Evolutionary conservation across 495 filamentous ascomycete genomes (phyloP).

Genomic region (Darksidea phi): DNA sequence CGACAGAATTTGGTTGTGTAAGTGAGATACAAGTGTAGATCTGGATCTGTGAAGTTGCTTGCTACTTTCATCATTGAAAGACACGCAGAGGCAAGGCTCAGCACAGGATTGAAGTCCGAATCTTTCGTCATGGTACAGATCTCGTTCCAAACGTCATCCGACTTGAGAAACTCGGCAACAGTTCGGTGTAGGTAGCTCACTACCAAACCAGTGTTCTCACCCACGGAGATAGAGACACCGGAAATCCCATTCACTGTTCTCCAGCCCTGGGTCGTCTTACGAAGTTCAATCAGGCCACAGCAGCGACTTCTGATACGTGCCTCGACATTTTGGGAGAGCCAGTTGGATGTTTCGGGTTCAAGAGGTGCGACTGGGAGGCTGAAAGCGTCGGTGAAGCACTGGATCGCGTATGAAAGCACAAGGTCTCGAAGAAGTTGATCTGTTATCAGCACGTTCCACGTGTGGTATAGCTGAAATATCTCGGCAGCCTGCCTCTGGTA

Average conservation of each 20-base stretch:
- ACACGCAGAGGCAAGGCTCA: background rate
- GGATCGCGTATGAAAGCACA: no score
- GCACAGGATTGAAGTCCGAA: background rate
- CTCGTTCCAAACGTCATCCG: background rate
- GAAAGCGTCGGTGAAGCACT: no score
- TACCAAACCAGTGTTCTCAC: background rate
- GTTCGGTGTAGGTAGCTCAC: background rate
- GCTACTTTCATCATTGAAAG: background rate
- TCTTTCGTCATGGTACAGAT: background rate
- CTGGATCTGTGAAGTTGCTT: background rate
- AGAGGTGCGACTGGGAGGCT: background rate
- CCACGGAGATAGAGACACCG: background rate
- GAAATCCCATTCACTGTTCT: background rate
- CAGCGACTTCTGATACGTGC: background rate
- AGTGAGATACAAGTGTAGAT: background rate
- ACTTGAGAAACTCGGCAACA: background rate
- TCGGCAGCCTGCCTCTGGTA: conserved; percentile 1
- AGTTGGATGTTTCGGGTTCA: background rate
- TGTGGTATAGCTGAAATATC: conserved; percentile 4
- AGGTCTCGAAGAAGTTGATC: background rate
- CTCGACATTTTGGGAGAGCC: background rate
- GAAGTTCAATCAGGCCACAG: background rate
- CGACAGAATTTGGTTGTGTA: background rate
- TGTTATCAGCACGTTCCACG: background rate
- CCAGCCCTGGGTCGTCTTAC: background rate